Evolutionary conservation across 2,329 filamentous ascomycete genomes (phyloP).

Genomic region (Fusarium piperis): DNA sequence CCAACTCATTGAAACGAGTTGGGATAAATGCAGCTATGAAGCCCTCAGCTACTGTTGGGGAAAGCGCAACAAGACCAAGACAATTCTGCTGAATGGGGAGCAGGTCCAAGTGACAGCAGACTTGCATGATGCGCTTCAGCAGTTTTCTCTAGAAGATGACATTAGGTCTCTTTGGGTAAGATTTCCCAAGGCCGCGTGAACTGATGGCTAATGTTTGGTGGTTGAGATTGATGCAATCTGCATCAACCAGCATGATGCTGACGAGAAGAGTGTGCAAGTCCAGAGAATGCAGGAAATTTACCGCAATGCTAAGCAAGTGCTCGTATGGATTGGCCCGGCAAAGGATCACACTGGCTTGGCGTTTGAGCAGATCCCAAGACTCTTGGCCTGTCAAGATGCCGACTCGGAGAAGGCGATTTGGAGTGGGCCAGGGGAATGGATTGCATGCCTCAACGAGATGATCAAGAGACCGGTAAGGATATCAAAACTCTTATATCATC

Average conservation of each 20-base stretch:
- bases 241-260: conserved; percentile 39
- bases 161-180: conserved; percentile 12
- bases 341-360: conserved; percentile 3
- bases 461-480: conserved; percentile 6
- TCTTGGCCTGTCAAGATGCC: neutral
- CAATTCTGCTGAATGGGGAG: conserved; percentile 16
- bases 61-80: neutral
- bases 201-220: neutral
- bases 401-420: neutral
- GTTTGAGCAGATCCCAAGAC: neutral
- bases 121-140: conserved; percentile 6
- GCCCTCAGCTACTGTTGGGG: conserved; percentile 40
- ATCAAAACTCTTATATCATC: neutral
- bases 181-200: fast-evolving
- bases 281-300: conserved; percentile 41
- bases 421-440: conserved; percentile 4
- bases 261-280: conserved; percentile 39
- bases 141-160: conserved; percentile 3
- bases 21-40: conserved; percentile 22
- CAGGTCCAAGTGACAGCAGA: conserved; percentile 8
- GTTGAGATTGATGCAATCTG: conserved; percentile 39
- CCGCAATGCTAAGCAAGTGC: conserved; percentile 5
- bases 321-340: conserved; percentile 18
- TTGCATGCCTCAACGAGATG: conserved; percentile 10
- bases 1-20: conserved; percentile 6